Evolutionary conservation across 2,329 filamentous ascomycete genomes (phyloP).

Genomic region (Stachybotrys elegans): DNA sequence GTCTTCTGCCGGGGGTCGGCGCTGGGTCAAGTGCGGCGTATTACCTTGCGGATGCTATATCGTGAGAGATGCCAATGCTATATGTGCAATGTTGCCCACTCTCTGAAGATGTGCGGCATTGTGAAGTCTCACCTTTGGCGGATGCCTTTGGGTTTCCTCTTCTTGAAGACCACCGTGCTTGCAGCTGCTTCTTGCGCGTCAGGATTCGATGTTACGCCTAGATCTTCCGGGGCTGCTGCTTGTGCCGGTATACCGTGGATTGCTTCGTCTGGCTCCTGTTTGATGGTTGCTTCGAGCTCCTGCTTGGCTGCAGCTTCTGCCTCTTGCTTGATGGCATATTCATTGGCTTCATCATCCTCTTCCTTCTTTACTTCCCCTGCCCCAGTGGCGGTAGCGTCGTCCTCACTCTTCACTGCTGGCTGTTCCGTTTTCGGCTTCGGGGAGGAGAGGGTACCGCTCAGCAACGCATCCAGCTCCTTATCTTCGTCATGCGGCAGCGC

Average conservation of each 20-base stretch:
- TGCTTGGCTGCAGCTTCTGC: slow-evolving; percentile 12
- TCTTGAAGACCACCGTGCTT: slow-evolving; percentile 72
- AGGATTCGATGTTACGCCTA: slow-evolving; percentile 2
- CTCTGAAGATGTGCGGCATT: too few species aligned
- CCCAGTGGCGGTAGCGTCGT: too few species aligned
- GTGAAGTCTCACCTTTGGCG: slow-evolving; percentile 54
- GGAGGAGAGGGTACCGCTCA: slow-evolving; percentile 31
- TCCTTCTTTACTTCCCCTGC: slow-evolving; percentile 20
- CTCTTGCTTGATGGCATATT: slow-evolving; percentile 23
- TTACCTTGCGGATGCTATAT: too few species aligned
- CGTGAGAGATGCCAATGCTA: too few species aligned
- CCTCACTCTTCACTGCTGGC: slow-evolving; percentile 16
- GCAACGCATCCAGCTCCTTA: slow-evolving; percentile 58
- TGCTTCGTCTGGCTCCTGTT: slow-evolving; percentile 9
- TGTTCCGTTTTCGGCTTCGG: slow-evolving; percentile 9
- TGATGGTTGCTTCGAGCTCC: too few species aligned
- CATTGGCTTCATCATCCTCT: slow-evolving; percentile 16
- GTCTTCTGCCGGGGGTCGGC: too few species aligned
- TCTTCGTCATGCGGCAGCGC: slow-evolving; percentile 41
- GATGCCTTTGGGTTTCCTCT: slow-evolving; percentile 65
- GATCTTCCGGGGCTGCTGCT: not conserved
- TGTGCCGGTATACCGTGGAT: not conserved
- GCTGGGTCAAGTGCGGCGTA: too few species aligned
- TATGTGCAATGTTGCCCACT: too few species aligned
- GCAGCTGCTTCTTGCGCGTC: slow-evolving; percentile 20